These are phyloP conservation scores for Tuber umbilicatum DNA, from an alignment of 495 filamentous ascomycete species.

Conservation along the genomic window DNA sequence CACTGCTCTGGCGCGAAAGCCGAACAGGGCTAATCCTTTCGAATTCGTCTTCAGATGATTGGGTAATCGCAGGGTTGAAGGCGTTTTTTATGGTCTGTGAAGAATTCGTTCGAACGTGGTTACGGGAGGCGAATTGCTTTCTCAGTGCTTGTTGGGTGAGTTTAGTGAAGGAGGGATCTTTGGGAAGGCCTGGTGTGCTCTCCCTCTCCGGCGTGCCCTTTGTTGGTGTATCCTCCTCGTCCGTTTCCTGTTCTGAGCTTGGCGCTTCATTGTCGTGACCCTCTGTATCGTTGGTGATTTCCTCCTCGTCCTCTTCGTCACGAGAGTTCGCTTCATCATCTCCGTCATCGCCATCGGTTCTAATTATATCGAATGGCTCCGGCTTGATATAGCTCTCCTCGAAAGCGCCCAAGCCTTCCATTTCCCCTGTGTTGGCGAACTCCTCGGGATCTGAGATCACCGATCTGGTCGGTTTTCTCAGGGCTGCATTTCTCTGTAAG, in stretches of 20 bases:
- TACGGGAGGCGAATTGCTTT: slow-evolving; percentile 39
- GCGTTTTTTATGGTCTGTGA: slow-evolving; percentile 62
- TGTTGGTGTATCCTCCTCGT: slow-evolving; percentile 32
- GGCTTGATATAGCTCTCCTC: neutral
- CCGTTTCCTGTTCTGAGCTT: slow-evolving; percentile 19
- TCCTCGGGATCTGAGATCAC: slow-evolving; percentile 57
- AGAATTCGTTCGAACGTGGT: slow-evolving; percentile 61
- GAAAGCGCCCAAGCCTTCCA: slow-evolving; percentile 33
- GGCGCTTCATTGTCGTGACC: slow-evolving; percentile 2
- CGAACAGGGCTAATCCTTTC: slow-evolving; percentile 38
- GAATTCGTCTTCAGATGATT: slow-evolving; percentile 20
- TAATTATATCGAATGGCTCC: slow-evolving; percentile 24
- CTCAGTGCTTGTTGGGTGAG: slow-evolving; percentile 1
- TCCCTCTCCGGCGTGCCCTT: neutral
- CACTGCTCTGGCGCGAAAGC: slow-evolving; percentile 35
- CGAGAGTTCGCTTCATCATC: slow-evolving; percentile 87
- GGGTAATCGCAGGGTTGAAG: slow-evolving; percentile 51
- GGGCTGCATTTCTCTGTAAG: slow-evolving; percentile 34
- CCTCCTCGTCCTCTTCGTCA: slow-evolving; percentile 53
- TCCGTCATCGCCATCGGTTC: slow-evolving; percentile 70
- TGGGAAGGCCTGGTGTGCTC: slow-evolving; percentile 27
- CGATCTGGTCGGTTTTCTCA: slow-evolving; percentile 44
- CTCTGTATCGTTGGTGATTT: slow-evolving; percentile 38
- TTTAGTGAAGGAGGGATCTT: slow-evolving; percentile 33
- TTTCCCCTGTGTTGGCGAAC: slow-evolving; percentile 29